phyloP scores from a whole-genome alignment of 495 filamentous ascomycete genomes.

The Podospora australis region DNA sequence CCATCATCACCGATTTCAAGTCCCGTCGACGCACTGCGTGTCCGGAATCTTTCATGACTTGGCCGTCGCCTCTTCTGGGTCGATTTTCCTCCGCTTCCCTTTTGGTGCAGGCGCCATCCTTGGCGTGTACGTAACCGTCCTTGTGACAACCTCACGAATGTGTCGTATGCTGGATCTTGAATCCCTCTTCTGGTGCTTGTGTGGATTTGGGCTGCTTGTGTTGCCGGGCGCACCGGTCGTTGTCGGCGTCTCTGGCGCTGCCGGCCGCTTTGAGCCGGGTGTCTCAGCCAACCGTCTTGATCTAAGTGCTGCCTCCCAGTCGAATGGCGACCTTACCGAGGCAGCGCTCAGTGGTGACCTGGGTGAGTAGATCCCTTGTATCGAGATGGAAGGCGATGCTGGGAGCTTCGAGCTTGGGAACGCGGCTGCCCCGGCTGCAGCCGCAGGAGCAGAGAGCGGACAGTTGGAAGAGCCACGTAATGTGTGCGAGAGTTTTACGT shows the following conservation, averaged over 20 bases:
- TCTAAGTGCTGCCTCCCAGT: slow-evolving; percentile 55
- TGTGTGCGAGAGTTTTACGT: slow-evolving; percentile 32
- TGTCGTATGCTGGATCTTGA: slow-evolving; percentile 46
- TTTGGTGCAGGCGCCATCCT: slow-evolving; percentile 65
- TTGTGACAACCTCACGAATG: slow-evolving; percentile 64
- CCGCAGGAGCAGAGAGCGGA: slow-evolving; percentile 54
- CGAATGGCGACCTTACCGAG: slow-evolving; percentile 51
- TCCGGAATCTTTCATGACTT: slow-evolving; percentile 18
- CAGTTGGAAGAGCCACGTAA: slow-evolving; percentile 35
- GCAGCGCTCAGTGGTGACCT: slow-evolving; percentile 47
- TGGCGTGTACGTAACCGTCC: slow-evolving; percentile 70
- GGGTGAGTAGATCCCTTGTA: slow-evolving; percentile 34
- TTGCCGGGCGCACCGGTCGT: not conserved
- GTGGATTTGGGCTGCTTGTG: slow-evolving; percentile 1
- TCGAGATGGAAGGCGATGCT: slow-evolving; percentile 52
- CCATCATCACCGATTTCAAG: too few species aligned
- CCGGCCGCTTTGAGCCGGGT: slow-evolving; percentile 26
- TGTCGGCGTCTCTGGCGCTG: slow-evolving; percentile 27
- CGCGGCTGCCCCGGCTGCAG: slow-evolving; percentile 39
- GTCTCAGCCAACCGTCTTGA: slow-evolving; percentile 41
- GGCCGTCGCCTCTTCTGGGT: slow-evolving; percentile 32
- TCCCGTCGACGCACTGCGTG: not conserved
- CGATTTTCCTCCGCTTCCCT: slow-evolving; percentile 67
- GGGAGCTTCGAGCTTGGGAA: slow-evolving; percentile 53
- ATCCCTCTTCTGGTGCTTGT: slow-evolving; percentile 32